Evolutionary conservation across 345 rosid genomes (phyloP).

Genomic region (Psidium guajava): DNA sequence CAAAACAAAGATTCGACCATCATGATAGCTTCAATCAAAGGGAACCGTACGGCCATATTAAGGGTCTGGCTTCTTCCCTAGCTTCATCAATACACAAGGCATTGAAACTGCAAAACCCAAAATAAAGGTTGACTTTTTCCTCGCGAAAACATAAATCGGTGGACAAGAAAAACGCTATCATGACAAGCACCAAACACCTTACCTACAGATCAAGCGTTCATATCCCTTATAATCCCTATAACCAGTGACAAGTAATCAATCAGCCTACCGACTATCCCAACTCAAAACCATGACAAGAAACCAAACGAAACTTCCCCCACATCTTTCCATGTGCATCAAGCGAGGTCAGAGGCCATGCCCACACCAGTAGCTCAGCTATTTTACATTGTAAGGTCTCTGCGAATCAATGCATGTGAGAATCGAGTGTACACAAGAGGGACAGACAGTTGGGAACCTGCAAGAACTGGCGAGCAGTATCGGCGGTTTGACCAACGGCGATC

Average conservation of each 20-base stretch:
- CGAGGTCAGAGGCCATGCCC: neutral
- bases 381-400: neutral
- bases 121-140: neutral
- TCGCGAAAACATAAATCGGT: neutral
- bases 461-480: slow-evolving; percentile 83
- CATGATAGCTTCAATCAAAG: neutral
- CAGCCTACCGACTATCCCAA: neutral
- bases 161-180: neutral
- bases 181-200: neutral
- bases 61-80: neutral
- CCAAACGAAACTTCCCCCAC: neutral
- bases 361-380: neutral
- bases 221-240: neutral
- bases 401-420: neutral
- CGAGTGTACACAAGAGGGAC: neutral
- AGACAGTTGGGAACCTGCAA: slow-evolving; percentile 40
- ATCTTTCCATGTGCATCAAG: neutral
- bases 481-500: slow-evolving; percentile 91
- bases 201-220: neutral
- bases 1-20: neutral
- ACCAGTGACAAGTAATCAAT: neutral
- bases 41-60: neutral
- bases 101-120: neutral
- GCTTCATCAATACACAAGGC: neutral
- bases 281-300: neutral